Evolutionary conservation across 164 flowering plant genomes (phyloP).

Genomic region (Chloranthus sessilifolius): DNA sequence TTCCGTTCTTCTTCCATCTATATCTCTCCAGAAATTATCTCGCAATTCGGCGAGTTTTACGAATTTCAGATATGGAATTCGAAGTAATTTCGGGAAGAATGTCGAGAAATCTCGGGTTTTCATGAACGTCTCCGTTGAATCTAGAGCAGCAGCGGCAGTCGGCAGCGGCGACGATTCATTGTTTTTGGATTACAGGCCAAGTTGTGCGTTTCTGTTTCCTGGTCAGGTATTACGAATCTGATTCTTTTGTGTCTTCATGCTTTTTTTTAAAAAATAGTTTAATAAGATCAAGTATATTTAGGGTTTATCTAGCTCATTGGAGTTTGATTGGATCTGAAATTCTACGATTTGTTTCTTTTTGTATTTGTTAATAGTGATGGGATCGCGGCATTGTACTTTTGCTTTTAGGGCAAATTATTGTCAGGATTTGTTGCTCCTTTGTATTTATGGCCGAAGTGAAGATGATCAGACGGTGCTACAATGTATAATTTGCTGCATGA

Average conservation of each 20-base stretch:
- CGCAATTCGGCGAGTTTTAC: conserved; percentile 5
- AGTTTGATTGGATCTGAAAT: no score
- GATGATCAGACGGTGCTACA: no score
- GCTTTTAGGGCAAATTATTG: no score
- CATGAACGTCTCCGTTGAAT: conserved; percentile 69
- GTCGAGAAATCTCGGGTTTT: conserved; percentile 51
- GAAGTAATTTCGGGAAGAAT: conserved; percentile 12
- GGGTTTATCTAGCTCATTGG: no score
- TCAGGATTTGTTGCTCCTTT: no score
- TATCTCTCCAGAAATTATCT: conserved; percentile 30
- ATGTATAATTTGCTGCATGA: no score
- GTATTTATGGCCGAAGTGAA: no score
- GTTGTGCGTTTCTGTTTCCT: conserved; percentile 80
- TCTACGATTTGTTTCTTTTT: no score
- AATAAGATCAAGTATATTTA: no score
- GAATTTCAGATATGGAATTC: conserved; percentile 24
- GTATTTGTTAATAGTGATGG: no score
- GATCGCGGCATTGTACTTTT: no score
- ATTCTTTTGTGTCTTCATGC: not conserved
- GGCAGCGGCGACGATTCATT: conserved; percentile 51
- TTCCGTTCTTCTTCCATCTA: conserved; percentile 36
- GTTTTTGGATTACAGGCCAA: conserved; percentile 76
- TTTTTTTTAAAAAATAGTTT: no score
- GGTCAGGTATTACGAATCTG: conserved; percentile 62
- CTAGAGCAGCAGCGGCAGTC: conserved; percentile 19